These are phyloP conservation scores for Jatropha multifida DNA, from an alignment of 441 rosid genomes.

Conservation along the genomic window DNA sequence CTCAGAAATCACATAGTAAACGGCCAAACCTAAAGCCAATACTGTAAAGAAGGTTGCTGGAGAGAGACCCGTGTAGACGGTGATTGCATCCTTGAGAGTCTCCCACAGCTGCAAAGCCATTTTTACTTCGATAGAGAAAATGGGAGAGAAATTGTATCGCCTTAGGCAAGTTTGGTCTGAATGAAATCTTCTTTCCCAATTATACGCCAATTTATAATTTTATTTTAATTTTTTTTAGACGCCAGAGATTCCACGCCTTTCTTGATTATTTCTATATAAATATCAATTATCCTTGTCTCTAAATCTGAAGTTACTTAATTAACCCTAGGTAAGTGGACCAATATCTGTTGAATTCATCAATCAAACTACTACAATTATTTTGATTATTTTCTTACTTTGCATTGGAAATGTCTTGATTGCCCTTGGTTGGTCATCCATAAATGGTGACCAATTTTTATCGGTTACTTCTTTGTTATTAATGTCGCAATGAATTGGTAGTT, in stretches of 20 bases:
- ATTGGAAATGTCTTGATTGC: neutral
- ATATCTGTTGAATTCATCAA: no score
- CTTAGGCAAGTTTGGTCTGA: neutral
- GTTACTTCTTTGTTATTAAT: neutral
- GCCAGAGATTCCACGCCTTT: neutral
- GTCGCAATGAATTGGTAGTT: no score
- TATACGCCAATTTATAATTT: neutral
- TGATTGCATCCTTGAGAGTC: conserved; percentile 73
- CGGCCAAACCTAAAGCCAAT: conserved; percentile 60
- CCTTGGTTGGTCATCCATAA: neutral
- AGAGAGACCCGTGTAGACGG: conserved; percentile 85
- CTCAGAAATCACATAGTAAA: conserved; percentile 70
- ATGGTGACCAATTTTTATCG: neutral
- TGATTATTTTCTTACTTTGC: neutral
- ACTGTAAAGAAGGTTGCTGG: conserved; percentile 80
- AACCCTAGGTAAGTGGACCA: neutral
- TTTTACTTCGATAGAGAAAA: neutral
- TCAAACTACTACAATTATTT: neutral
- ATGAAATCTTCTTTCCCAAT: neutral
- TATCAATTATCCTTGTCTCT: neutral
- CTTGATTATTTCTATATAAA: no score
- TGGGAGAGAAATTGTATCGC: neutral
- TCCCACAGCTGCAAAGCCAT: conserved; percentile 93
- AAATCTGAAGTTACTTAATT: neutral
- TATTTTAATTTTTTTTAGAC: neutral